These are phyloP conservation scores for Backusella tarrabulga DNA, from an alignment of 192 early-diverging fungal genomes.

Conservation along the genomic window DNA sequence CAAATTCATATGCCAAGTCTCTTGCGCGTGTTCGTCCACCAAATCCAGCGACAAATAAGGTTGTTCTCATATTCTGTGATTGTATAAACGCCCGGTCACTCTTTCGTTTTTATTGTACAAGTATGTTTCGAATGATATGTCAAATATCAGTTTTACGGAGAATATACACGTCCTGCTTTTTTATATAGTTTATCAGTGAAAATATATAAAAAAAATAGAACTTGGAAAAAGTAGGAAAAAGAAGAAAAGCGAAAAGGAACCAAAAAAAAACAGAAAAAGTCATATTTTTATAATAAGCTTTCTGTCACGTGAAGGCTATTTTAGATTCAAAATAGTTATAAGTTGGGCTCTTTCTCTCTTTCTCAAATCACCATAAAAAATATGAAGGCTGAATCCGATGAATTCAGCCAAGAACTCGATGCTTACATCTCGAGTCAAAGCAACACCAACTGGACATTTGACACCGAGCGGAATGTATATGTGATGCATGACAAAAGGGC, in stretches of 20 bases:
- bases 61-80: constrained; percentile 40
- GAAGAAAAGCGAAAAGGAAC: neutral
- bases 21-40: constrained; percentile 75
- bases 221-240: neutral
- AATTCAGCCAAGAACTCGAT: constrained; percentile 8
- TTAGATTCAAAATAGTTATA: neutral
- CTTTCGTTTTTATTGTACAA: too few relatives aligned
- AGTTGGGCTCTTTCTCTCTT: neutral
- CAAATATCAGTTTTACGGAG: too few relatives aligned
- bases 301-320: neutral
- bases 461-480: neutral
- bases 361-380: neutral
- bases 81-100: neutral
- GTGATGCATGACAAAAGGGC: neutral
- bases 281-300: neutral
- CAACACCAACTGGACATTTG: neutral
- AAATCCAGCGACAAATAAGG: constrained; percentile 85
- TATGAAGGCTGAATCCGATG: neutral
- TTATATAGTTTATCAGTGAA: too few relatives aligned
- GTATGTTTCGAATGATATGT: neutral
- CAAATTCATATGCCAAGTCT: constrained; percentile 93
- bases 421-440: neutral
- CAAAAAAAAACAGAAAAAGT: neutral
- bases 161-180: neutral
- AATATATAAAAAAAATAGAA: neutral